Base-by-base conservation (phyloP, 2,329 filamentous ascomycete species). In the Cercospora janseana region DNA sequence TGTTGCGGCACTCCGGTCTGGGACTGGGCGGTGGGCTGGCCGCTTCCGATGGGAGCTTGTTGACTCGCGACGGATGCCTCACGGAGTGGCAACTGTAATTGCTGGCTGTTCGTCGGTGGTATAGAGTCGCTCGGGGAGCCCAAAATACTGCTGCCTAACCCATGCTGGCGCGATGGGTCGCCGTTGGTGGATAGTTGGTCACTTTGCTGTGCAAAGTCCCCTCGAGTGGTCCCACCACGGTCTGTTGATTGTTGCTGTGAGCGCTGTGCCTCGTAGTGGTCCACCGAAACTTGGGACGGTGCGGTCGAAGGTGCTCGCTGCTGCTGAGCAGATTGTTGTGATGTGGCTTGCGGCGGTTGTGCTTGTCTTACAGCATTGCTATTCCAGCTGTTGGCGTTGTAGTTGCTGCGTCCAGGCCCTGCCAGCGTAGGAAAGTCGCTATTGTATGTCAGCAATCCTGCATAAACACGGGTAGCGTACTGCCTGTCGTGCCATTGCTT, bases 381-480 rank as follows among this genome's bases (percentile, higher is more conserved):
- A 60, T 80, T 81, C 56, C 77, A 79, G 59, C 78, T 69, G 69
- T 79, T 73, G 38, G 75, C 75, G 51, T 74, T 78, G 46, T 79
- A 75, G 49, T 78, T 75, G 57, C 77, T 72, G 63, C 81, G 78
- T 24, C 79, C 73, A 13, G 75, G 74, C 49, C 78, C 77, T 35
- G 79, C 81, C 60, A 84, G 69, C 8, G 79, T 80, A 38, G 81
- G 81, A 50, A 84, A 84, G 63, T 84, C 81, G 63, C 81, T 84
- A 55, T 42, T 46, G 29, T 47, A 55, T 46, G 51, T 64, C 52
- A 66, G 64, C 49, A 41, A 15, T 12, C 29, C 24, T 4, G 40
- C n/a, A 20, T 6, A 28, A 21, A 6, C 27, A 26, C 18, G n/a
- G n/a, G n/a, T n/a, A n/a, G n/a, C 38, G 6, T 26, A 40, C 16